Evolutionary conservation across 1,284 basidiomycete species (phyloP), one percentile per base, ranked within the genome.

Genomic region (Spongispora temasekensis): DNA sequence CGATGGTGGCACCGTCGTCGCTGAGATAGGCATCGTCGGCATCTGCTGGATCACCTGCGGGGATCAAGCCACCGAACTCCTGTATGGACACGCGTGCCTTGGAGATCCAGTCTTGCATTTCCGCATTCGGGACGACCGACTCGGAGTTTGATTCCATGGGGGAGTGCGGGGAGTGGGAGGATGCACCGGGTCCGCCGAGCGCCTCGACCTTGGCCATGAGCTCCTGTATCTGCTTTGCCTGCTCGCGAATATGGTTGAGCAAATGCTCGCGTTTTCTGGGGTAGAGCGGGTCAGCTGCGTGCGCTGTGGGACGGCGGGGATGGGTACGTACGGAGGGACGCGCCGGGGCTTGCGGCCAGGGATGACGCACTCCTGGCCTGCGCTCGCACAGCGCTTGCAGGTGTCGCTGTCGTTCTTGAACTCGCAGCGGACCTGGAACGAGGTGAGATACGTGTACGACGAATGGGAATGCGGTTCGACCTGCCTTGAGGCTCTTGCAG

Each of bases 321-420:
- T 37, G 32, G 25, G 40, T 52, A 32, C 88, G 71, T 74, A 91
- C 90, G 88, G 90, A 57, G 89, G 89, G n/a, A 87, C 81, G 56
- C 87, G 79, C 60, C 89, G 85, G 66, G 88, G 87, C 74, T 90
- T 91, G 61, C 86, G 79, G n/a, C 88, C 88, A 31, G 89, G 90
- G 54, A 90, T 89, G 48, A 86, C 76, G 66, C 90, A 93, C 58
- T 89, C 87, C 61, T 89, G 83, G 9, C 82, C 82, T 9, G 84
- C 86, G 62, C 83, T 83, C 59, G 82, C 73, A 67, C 89, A 91
- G 13, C 90, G 84, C 67, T 83, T 89, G 72, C 90, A 91, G 3
- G 83, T 82, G 64, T 91, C 88, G 15, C 79, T 82, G 52, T 88
- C 87, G 12, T 81, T 82, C 69, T 77, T 83, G 71, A 89, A 87